A percentile compares a stretch with the other conserved stretches of the same genome.
Conservation (phyloP, 768 basidiomycete species). For the Ramaria sp. region DNA sequence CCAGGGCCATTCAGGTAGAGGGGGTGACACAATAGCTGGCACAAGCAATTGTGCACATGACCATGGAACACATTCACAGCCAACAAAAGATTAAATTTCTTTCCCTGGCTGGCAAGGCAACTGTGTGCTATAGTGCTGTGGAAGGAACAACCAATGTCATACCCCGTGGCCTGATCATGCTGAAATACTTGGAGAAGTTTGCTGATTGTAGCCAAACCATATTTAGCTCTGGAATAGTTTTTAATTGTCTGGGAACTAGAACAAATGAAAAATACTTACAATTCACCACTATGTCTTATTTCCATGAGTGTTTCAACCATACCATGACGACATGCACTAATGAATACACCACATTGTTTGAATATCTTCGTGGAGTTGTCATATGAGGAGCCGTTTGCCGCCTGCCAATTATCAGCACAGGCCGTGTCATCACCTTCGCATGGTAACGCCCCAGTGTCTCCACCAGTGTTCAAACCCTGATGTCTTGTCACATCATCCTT, state of each 20-base stretch:
- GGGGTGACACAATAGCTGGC: constrained; percentile 23
- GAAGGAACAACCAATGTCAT: constrained; percentile 22
- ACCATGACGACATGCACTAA: constrained; percentile 25
- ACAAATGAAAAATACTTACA: constrained; percentile 18
- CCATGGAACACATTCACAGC: constrained; percentile 18
- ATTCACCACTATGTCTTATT: constrained; percentile 25
- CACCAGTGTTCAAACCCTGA: background rate
- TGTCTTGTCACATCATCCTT: constrained; percentile 14
- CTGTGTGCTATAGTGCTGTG: constrained; percentile 12
- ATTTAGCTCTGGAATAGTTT: constrained; percentile 17
- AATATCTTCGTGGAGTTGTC: constrained; percentile 27
- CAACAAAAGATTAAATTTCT: constrained; percentile 4
- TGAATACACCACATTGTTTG: constrained; percentile 28
- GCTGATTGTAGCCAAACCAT: constrained; percentile 17
- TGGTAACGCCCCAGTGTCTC: background rate
- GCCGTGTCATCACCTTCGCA: background rate
- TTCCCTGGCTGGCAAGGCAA: background rate
- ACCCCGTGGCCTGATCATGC: constrained; percentile 11
- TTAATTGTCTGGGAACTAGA: background rate
- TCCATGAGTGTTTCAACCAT: constrained; percentile 21
- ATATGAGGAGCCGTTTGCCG: constrained; percentile 15
- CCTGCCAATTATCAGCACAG: constrained; percentile 26
- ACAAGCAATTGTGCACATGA: constrained; percentile 13
- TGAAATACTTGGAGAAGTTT: constrained; percentile 16
- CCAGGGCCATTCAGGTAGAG: constrained; percentile 23